Percentiles rank a stretch among this genome's conserved stretches.
Evolutionary conservation across 2,329 filamentous ascomycete genomes (phyloP).

Genomic region (Cladosporium sp.): DNA sequence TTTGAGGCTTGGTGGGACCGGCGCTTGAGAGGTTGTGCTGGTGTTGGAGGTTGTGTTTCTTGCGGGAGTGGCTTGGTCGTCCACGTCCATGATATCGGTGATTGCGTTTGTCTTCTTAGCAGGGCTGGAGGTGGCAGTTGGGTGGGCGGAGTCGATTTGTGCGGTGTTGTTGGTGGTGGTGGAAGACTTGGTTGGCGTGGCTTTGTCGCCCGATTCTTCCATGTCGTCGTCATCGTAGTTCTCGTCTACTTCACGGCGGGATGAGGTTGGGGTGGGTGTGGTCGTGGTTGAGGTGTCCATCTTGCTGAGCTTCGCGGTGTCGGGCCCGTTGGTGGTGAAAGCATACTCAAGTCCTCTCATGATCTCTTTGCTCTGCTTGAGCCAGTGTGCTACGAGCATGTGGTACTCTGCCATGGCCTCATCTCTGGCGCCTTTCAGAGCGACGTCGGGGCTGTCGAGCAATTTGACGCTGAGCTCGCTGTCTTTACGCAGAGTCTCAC

Average conservation of each 20-base stretch:
- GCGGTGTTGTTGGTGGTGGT: background rate
- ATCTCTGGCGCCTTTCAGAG: constrained; percentile 32
- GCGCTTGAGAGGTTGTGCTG: no score
- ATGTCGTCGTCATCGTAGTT: constrained; percentile 22
- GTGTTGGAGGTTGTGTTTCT: constrained; percentile 18
- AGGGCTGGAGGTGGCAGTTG: constrained; percentile 58
- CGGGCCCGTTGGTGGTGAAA: background rate
- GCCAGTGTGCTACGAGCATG: constrained; percentile 64
- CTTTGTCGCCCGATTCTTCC: background rate
- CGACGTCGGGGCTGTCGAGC: constrained; percentile 45
- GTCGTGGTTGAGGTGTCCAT: background rate
- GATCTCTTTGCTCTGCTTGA: constrained; percentile 69
- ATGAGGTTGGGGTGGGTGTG: background rate
- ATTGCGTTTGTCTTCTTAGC: constrained; percentile 64
- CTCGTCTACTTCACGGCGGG: constrained; percentile 21
- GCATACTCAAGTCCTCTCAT: constrained; percentile 39
- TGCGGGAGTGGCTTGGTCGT: constrained; percentile 43
- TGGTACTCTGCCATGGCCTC: constrained; percentile 48
- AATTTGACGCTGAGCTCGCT: constrained; percentile 49
- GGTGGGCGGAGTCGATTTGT: constrained; percentile 16
- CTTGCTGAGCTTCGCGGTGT: constrained; percentile 13
- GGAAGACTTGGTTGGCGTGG: background rate
- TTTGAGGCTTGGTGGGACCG: constrained; percentile 31
- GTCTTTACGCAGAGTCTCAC: constrained; percentile 48
- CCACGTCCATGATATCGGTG: constrained; percentile 70